A percentile compares a stretch with the other conserved stretches of the same genome.
Evolutionary conservation across 257 asterid genomes (phyloP).

Genomic region (Avicennia marina): DNA sequence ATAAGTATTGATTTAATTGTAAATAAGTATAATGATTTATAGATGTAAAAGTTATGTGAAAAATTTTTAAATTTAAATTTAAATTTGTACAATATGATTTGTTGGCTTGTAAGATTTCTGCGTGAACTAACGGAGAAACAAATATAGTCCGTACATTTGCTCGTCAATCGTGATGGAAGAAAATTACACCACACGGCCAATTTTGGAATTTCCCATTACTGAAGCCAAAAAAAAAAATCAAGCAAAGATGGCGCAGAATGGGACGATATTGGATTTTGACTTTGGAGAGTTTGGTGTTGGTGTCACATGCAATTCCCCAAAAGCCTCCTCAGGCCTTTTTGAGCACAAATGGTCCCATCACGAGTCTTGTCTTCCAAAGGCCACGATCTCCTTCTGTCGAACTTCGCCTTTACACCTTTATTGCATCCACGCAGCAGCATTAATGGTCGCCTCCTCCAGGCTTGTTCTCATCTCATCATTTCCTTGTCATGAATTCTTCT

Average conservation of each 20-base stretch:
- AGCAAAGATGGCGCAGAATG: constrained; percentile 16
- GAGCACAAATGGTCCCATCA: constrained; percentile 28
- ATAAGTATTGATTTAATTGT: no score
- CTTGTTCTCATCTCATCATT: background rate
- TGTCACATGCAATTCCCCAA: constrained; percentile 45
- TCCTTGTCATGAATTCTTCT: constrained; percentile 18
- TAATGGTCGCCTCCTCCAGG: constrained; percentile 20
- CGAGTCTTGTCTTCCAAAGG: constrained; percentile 30
- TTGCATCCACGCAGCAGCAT: constrained; percentile 20
- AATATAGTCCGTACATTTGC: no score
- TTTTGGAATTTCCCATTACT: constrained; percentile 10
- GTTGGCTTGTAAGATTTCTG: background rate
- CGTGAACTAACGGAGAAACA: no score
- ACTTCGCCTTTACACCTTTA: constrained; percentile 30
- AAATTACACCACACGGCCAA: background rate
- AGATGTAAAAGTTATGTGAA: no score
- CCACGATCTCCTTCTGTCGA: constrained; percentile 15
- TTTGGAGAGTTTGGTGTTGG: constrained; percentile 36
- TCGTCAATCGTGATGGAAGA: background rate
- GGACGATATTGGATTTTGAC: constrained; percentile 36
- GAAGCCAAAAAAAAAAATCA: background rate
- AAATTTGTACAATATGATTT: no score
- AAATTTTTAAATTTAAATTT: no score
- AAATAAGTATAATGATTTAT: no score
- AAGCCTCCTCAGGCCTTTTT: constrained; percentile 14